phyloP scores from a whole-genome alignment of 192 early-diverging fungal genomes.

The Entomortierella lignicola region DNA sequence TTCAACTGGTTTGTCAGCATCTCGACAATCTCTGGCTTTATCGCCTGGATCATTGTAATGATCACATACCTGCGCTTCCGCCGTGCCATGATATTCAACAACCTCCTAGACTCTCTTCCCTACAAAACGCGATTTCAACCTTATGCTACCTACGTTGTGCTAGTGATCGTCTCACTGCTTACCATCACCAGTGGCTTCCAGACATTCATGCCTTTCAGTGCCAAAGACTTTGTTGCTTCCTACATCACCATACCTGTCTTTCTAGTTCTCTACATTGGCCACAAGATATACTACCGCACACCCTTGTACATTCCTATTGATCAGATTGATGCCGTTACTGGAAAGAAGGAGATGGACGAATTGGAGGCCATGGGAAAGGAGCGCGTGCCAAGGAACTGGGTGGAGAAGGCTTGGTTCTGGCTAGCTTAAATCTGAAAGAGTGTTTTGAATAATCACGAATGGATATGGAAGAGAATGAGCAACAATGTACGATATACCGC shows the following conservation, averaged over 20 bases:
- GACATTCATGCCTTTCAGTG: slow-evolving; percentile 30
- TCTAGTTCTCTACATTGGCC: slow-evolving; percentile 65
- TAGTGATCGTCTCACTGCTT: slow-evolving; percentile 71
- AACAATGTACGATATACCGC: too few relatives aligned
- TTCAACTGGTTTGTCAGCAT: slow-evolving; percentile 77
- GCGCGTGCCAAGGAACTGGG: slow-evolving; percentile 22
- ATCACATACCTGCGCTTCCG: slow-evolving; percentile 91
- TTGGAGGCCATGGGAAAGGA: slow-evolving; percentile 24
- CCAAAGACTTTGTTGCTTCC: slow-evolving; percentile 63
- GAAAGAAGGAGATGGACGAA: slow-evolving; percentile 23
- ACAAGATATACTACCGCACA: slow-evolving; percentile 69
- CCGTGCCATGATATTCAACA: slow-evolving; percentile 75
- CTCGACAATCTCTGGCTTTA: slow-evolving; percentile 83
- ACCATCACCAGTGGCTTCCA: slow-evolving; percentile 71
- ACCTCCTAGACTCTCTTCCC: slow-evolving; percentile 65
- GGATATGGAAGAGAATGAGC: neutral
- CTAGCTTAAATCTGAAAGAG: slow-evolving; percentile 13
- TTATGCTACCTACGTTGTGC: slow-evolving; percentile 76
- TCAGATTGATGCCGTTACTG: slow-evolving; percentile 67
- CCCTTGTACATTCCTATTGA: slow-evolving; percentile 13
- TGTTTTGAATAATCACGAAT: neutral
- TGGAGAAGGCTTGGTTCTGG: slow-evolving; percentile 16
- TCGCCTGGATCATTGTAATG: slow-evolving; percentile 89
- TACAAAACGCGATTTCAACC: slow-evolving; percentile 84
- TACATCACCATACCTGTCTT: slow-evolving; percentile 76